These are phyloP conservation scores for Alnus rubra DNA, from an alignment of 306 rosid species.

Conservation along the genomic window DNA sequence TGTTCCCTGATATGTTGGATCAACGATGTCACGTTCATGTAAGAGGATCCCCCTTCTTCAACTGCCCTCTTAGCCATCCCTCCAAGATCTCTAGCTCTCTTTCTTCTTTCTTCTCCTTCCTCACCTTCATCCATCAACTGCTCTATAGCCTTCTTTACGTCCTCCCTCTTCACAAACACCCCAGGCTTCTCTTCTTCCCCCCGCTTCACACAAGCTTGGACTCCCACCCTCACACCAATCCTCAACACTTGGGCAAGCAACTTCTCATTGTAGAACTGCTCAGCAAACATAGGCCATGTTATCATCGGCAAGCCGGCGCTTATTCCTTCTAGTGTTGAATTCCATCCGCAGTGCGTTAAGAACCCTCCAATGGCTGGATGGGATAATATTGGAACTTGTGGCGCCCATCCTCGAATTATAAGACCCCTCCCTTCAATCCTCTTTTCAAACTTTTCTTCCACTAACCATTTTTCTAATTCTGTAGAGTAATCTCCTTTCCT, in stretches of 20 bases:
- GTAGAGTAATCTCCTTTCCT: conserved; percentile 35
- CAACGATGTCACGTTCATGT: neutral
- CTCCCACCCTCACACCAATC: conserved; percentile 22
- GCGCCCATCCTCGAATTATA: conserved; percentile 64
- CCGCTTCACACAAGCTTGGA: neutral
- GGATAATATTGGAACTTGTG: conserved; percentile 53
- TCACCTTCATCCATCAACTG: conserved; percentile 18
- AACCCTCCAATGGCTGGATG: conserved; percentile 60
- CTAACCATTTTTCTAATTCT: conserved; percentile 48
- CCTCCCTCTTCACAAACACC: conserved; percentile 14
- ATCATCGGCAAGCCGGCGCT: conserved; percentile 54
- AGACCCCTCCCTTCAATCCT: conserved; percentile 37
- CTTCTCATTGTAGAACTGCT: conserved; percentile 60
- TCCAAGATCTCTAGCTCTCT: neutral
- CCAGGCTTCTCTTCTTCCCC: conserved; percentile 15
- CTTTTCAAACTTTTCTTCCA: conserved; percentile 43
- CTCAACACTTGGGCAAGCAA: conserved; percentile 25
- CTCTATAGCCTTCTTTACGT: conserved; percentile 7
- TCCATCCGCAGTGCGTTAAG: conserved; percentile 73
- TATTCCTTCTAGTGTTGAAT: conserved; percentile 58
- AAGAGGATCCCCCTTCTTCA: conserved; percentile 6
- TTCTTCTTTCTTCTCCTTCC: conserved; percentile 11
- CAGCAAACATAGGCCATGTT: conserved; percentile 65
- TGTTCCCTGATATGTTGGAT: conserved; percentile 4
- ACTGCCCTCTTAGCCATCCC: neutral